Evolutionary conservation across 2,329 filamentous ascomycete genomes (phyloP), one percentile per base, ranked within the genome.

Genomic region (Pseudocercospora cruenta): DNA sequence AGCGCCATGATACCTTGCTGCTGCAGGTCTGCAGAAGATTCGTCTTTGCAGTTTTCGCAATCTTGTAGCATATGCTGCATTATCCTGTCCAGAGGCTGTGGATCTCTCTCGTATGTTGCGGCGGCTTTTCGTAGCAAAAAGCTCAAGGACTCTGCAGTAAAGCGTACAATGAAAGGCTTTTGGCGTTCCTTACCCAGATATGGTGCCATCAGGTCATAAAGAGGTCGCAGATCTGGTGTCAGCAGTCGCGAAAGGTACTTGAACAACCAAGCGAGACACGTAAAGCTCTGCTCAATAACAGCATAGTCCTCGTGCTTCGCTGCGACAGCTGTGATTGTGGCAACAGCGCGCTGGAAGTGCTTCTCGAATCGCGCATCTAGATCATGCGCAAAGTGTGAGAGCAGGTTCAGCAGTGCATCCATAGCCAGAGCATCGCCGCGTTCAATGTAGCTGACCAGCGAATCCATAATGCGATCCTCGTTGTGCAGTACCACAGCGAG

Each of bases 281-380:
- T 93, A 80, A 99, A 99, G 59, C 92, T 94, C 94, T 94, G 98
- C 81, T 99, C 95, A 59, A 98, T 92, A n/a, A 96, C 93, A 26
- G 92, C 89, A 63, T 76, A 73, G 74, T 92, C 90, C 64, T 91
- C 85, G 61, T 92, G 88, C 73, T 88, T 91, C 62, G 89, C 89
- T 10, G 93, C 94, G 70, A 98, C 86, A 16, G 88, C 87, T 45
- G 92, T 87, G 62, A 99, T 88, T 62, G 96, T 82, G 62, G 84
- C 86, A 65, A 99, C 87, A 26, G 91, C 88, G 60, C 87, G 85
- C 54, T 88, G 85, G 77, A 97, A 98, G 78, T 97, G 89, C 75
- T 91, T 92, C 80, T 97, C 94, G 75, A 99, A 99, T 57, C 90
- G 86, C 19, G 86, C 85, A 59, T 94, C 94, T 63, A 99, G 80